Evolutionary conservation across 2,329 filamentous ascomycete species (phyloP).

Genomic region (Colletotrichum musicola): DNA sequence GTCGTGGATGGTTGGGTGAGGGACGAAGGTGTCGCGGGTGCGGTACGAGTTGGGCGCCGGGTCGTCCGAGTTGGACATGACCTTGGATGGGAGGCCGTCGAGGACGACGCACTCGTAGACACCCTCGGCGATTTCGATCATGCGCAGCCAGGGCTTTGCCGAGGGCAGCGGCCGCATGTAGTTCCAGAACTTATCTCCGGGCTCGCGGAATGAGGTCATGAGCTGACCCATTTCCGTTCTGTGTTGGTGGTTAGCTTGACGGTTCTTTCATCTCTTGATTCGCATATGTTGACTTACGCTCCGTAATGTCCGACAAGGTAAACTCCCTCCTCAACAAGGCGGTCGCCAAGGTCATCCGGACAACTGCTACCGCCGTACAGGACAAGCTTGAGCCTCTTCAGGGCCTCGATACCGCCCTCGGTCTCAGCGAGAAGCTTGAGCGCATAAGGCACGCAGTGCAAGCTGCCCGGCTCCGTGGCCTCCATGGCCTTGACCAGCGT

Average conservation of each 20-base stretch:
- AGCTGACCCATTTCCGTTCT: conserved; percentile 69
- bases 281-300: conserved; percentile 49
- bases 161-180: conserved; percentile 60
- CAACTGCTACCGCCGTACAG: conserved; percentile 65
- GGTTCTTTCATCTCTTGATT: not conserved
- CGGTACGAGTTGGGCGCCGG: conserved; percentile 57
- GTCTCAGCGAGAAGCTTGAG: conserved; percentile 69
- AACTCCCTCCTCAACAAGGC: conserved; percentile 60
- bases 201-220: conserved; percentile 66
- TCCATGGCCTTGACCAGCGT: conserved; percentile 56
- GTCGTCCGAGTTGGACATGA: conserved; percentile 54
- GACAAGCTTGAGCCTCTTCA: conserved; percentile 59
- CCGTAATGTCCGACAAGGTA: conserved; percentile 65
- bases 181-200: conserved; percentile 66
- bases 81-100: conserved; percentile 53
- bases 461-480: conserved; percentile 57
- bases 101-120: conserved; percentile 53
- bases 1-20: conserved; percentile 55
- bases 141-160: conserved; percentile 55
- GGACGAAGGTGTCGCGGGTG: conserved; percentile 58
- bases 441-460: conserved; percentile 69
- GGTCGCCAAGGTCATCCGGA: conserved; percentile 65
- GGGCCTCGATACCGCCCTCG: conserved; percentile 59
- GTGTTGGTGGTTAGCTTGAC: not conserved
- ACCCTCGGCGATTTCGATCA: conserved; percentile 49